Evolutionary conservation across 345 rosid species (phyloP).

Genomic region (Mallotus nudiflorus): DNA sequence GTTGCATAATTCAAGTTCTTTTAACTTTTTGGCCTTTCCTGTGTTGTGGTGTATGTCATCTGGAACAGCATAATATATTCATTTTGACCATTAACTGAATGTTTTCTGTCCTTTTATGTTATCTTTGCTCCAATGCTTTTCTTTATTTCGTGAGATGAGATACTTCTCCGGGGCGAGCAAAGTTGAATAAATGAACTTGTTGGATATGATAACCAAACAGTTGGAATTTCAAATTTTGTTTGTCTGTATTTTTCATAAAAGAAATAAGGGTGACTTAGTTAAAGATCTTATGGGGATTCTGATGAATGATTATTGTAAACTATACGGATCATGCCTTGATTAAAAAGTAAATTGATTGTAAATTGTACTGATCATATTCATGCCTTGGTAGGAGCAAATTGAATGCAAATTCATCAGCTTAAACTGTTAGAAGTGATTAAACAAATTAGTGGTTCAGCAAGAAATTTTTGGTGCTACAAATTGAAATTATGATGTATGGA

Average conservation of each 20-base stretch:
- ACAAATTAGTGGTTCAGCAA: not conserved
- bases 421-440: not conserved
- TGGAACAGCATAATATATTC: not conserved
- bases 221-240: no score
- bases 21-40: not conserved
- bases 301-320: no score
- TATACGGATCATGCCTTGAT: not conserved
- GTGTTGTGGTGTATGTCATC: not conserved
- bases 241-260: no score
- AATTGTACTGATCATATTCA: no score
- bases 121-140: not conserved
- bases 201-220: no score
- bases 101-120: not conserved
- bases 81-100: not conserved
- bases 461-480: not conserved
- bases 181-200: not conserved
- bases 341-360: no score
- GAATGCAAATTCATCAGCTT: not conserved
- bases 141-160: not conserved
- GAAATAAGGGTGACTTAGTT: no score
- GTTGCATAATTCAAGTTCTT: slow-evolving; percentile 21
- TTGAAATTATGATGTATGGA: not conserved
- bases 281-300: no score
- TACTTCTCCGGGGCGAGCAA: not conserved
- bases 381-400: no score